A percentile compares a stretch with the other conserved stretches of the same genome.
These are phyloP conservation scores for Rhynchosporium graminicola DNA, from an alignment of 2,329 filamentous ascomycete species.

Conservation along the genomic window DNA sequence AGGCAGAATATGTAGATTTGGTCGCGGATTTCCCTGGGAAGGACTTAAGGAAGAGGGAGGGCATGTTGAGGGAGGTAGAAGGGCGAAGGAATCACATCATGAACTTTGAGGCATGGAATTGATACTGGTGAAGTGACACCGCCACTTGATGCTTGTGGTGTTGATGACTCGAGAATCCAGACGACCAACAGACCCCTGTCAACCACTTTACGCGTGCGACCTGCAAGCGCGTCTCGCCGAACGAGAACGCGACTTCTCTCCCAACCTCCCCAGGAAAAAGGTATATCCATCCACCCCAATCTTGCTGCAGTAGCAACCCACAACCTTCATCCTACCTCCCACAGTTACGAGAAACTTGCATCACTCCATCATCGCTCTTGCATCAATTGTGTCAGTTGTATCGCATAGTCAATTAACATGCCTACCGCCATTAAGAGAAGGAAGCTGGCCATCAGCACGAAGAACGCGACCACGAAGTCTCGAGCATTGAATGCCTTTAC, in stretches of 20 bases:
- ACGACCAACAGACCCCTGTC: slow-evolving; percentile 8
- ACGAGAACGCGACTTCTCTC: slow-evolving; percentile 23
- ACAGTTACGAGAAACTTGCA: slow-evolving; percentile 6
- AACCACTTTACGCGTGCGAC: slow-evolving; percentile 37
- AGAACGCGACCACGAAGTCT: slow-evolving; percentile 22
- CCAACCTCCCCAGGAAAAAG: slow-evolving; percentile 26
- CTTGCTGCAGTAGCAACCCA: slow-evolving; percentile 23
- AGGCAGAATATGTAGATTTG: slow-evolving; percentile 37
- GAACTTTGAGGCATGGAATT: neutral
- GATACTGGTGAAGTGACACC: neutral
- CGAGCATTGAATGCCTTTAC: slow-evolving; percentile 47
- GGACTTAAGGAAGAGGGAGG: slow-evolving; percentile 30
- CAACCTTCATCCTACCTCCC: slow-evolving; percentile 30
- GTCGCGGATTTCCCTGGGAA: slow-evolving; percentile 38
- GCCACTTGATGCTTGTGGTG: neutral
- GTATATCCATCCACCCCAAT: slow-evolving; percentile 13
- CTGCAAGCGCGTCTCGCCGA: slow-evolving; percentile 23
- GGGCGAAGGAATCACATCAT: neutral
- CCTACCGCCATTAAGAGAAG: slow-evolving; percentile 36
- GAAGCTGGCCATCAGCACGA: slow-evolving; percentile 34
- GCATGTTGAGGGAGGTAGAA: slow-evolving; percentile 17
- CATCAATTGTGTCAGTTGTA: slow-evolving; percentile 24
- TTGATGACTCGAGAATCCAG: neutral
- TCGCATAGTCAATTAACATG: slow-evolving; percentile 32
- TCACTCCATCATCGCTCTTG: neutral